Percentiles rank a stretch among this genome's conserved stretches.
phyloP scores from a whole-genome alignment of 495 filamentous ascomycete genomes.

The Aspergillus indologenus region DNA sequence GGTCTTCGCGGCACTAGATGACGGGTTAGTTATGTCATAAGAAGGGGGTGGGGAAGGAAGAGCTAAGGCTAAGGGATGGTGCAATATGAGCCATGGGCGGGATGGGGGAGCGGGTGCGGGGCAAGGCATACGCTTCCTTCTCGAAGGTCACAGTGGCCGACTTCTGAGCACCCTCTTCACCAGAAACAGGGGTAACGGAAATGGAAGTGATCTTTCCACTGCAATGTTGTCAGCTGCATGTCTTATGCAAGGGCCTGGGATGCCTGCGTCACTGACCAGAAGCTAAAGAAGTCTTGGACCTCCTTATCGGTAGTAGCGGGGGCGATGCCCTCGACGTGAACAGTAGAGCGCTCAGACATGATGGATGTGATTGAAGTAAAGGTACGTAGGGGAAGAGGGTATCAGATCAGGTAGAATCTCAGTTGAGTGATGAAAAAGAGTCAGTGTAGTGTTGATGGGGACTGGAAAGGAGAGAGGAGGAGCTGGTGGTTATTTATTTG shows the following conservation, averaged over 20 bases:
- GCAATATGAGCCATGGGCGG: not conserved
- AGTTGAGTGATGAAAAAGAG: not conserved
- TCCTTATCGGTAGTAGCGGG: conserved; percentile 79
- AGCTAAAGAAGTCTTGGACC: conserved; percentile 95
- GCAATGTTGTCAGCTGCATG: conserved; percentile 22
- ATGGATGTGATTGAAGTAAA: conserved; percentile 10
- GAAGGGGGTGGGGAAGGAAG: not conserved
- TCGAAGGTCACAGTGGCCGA: conserved; percentile 92
- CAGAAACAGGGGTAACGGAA: conserved; percentile 65
- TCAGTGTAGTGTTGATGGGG: not conserved
- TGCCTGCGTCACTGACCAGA: conserved; percentile 65
- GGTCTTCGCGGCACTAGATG: conserved; percentile 75
- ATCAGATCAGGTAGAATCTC: not conserved
- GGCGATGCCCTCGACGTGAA: conserved; percentile 76
- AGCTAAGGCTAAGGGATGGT: conserved; percentile 7
- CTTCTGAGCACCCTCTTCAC: conserved; percentile 59
- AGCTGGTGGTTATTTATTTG: conserved; percentile 4
- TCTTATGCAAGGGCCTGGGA: not conserved
- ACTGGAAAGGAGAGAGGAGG: not conserved
- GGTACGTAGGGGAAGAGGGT: not conserved
- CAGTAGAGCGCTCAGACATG: conserved; percentile 49
- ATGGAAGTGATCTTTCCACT: conserved; percentile 89
- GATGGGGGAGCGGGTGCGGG: conserved; percentile 24
- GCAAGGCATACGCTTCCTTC: conserved; percentile 69
- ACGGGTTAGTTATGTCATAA: conserved; percentile 6